phyloP scores from a whole-genome alignment of 2,329 filamentous ascomycete genomes.

The Simplicillium sp. region DNA sequence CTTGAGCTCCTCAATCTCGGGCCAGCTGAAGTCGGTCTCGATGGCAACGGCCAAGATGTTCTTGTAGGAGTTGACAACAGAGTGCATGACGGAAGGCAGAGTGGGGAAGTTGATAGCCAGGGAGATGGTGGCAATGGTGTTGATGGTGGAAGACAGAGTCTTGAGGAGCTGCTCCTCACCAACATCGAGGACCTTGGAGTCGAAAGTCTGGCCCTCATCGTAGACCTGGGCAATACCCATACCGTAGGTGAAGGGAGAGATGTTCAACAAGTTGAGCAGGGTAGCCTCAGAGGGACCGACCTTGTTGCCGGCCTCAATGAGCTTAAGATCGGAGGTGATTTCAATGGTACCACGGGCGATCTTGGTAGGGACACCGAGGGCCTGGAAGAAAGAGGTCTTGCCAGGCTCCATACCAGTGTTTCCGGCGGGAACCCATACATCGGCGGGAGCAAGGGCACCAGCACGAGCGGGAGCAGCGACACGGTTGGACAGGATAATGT shows the following conservation, averaged over 20 bases:
- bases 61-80: slow-evolving; percentile 96
- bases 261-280: slow-evolving; percentile 99
- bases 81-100: slow-evolving; percentile 92
- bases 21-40: slow-evolving; percentile 86
- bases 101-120: slow-evolving; percentile 93
- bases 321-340: slow-evolving; percentile 96
- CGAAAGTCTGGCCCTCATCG: slow-evolving; percentile 92
- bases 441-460: slow-evolving; percentile 85
- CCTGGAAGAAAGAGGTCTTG: slow-evolving; percentile 99
- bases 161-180: slow-evolving; percentile 88
- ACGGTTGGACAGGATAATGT: slow-evolving; percentile 94
- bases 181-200: slow-evolving; percentile 79
- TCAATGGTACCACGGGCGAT: slow-evolving; percentile 99
- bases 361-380: slow-evolving; percentile 99
- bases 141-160: slow-evolving; percentile 70
- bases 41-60: slow-evolving; percentile 84
- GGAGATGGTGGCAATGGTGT: slow-evolving; percentile 82
- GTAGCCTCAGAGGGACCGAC: slow-evolving; percentile 98
- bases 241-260: slow-evolving; percentile 99
- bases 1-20: slow-evolving; percentile 95
- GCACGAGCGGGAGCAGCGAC: slow-evolving; percentile 96
- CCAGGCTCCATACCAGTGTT: slow-evolving; percentile 99
- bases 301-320: slow-evolving; percentile 85
- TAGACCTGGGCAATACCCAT: slow-evolving; percentile 96
- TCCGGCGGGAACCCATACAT: slow-evolving; percentile 93